Conservation (phyloP, 305 asterid species). For the Ilex paraguariensis region DNA sequence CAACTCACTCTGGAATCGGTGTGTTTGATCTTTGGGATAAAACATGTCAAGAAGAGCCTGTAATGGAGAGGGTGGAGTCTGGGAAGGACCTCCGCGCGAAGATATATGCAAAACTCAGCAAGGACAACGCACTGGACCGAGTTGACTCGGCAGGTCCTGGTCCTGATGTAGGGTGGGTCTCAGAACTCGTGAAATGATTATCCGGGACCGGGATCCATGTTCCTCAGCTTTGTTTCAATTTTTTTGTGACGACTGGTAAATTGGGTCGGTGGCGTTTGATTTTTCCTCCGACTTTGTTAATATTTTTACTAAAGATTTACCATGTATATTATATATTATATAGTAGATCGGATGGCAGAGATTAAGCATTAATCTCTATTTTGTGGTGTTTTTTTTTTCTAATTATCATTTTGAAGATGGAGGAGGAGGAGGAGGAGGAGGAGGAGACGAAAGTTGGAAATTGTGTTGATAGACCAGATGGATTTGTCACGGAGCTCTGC, state of each 20-base stretch:
- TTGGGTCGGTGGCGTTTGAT: slow-evolving; percentile 16
- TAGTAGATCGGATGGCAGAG: neutral
- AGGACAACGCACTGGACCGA: slow-evolving; percentile 59
- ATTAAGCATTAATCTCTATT: slow-evolving; percentile 2
- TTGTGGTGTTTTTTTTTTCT: neutral
- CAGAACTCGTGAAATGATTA: slow-evolving; percentile 44
- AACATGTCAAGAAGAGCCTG: slow-evolving; percentile 48
- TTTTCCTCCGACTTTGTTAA: neutral
- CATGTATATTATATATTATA: neutral
- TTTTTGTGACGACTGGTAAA: neutral
- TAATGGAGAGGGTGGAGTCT: slow-evolving; percentile 85
- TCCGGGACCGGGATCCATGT: too few relatives aligned
- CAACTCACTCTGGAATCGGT: slow-evolving; percentile 31
- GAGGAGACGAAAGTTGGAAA: too few relatives aligned
- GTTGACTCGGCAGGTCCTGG: slow-evolving; percentile 23
- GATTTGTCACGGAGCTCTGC: too few relatives aligned
- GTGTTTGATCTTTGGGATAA: slow-evolving; percentile 48
- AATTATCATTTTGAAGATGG: too few relatives aligned
- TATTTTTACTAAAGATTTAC: neutral
- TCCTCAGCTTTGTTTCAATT: neutral
- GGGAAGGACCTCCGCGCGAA: slow-evolving; percentile 65
- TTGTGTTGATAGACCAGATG: too few relatives aligned
- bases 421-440: too few relatives aligned
- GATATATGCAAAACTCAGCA: slow-evolving; percentile 67
- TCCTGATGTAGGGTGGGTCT: slow-evolving; percentile 45